These are phyloP conservation scores for Phytophthora syringae DNA, from an alignment of 352 stramenopile species.

Conservation along the genomic window DNA sequence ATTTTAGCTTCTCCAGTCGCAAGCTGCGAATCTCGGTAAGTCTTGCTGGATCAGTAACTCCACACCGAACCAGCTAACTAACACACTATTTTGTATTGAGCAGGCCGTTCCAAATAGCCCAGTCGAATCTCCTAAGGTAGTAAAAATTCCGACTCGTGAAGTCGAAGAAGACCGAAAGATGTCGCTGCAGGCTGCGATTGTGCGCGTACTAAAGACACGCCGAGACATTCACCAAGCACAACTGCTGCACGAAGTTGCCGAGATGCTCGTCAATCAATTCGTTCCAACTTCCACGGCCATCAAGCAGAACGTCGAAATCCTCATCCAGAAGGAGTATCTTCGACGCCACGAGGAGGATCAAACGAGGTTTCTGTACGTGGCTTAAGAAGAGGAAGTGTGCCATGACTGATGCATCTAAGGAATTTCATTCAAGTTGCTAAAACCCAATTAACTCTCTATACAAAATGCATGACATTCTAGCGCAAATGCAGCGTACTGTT, in stretches of 20 bases:
- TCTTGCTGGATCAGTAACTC: neutral
- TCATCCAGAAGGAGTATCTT: slow-evolving; percentile 88
- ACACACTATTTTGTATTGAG: slow-evolving; percentile 7
- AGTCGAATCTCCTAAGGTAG: slow-evolving; percentile 71
- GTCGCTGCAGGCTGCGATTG: slow-evolving; percentile 83
- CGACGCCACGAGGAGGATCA: slow-evolving; percentile 69
- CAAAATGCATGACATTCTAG: slow-evolving; percentile 35
- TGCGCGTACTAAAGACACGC: slow-evolving; percentile 84
- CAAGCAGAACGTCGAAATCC: slow-evolving; percentile 84
- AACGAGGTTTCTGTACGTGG: slow-evolving; percentile 73
- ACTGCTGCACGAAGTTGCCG: slow-evolving; percentile 66
- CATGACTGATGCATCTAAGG: slow-evolving; percentile 18
- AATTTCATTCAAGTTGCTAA: slow-evolving; percentile 15
- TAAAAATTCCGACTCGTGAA: slow-evolving; percentile 61
- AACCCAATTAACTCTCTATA: slow-evolving; percentile 4
- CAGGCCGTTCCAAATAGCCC: slow-evolving; percentile 64
- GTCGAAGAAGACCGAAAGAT: slow-evolving; percentile 91
- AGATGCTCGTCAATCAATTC: slow-evolving; percentile 82
- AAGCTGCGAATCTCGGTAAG: slow-evolving; percentile 62
- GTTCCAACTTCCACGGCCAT: slow-evolving; percentile 62
- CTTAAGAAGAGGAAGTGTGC: slow-evolving; percentile 35
- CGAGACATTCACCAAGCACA: slow-evolving; percentile 74
- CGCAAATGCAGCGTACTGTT: slow-evolving; percentile 62
- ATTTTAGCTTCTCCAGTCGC: slow-evolving; percentile 52
- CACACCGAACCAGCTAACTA: neutral